Base-by-base conservation (phyloP, 768 basidiomycete species). In the Suillus variegatus region DNA sequence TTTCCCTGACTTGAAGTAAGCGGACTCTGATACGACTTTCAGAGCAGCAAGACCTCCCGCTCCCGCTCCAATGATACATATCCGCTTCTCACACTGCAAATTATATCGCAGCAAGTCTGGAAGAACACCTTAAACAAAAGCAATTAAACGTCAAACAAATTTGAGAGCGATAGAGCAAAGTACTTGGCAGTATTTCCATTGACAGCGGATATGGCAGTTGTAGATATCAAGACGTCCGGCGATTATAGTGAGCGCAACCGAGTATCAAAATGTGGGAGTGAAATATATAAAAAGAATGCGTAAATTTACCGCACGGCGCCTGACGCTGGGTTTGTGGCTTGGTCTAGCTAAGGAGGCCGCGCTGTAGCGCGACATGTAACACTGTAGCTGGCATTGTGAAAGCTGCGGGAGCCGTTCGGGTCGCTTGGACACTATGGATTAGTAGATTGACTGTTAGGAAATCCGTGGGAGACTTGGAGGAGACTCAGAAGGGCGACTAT, bases 1-100 rank as follows among this genome's bases (percentile, higher is more conserved):
- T n/a, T 78, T 67, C 0, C 87, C 86, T 25, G 76, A 70, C 73
- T 84, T 83, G 75, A 80, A 84, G 66, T 91, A 83, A 0, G 79
- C 79, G 2, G 86, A 81, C 54, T 93, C 87, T 10, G 84, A 76
- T 65, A 93, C 75, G 44, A 85, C 77, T 72, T 91, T 91, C 32
- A 94, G 82, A 6, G 86, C 82, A 28, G 86, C 89, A 0, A 95
- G 82, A 8, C 94, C 93, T 20, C 82, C 82, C n/a, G 92, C 82
- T 14, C 93, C 93, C 20, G 85, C 91, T 5, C 93, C 93, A 49
- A 94, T 84, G 56, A 94, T 80, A 64, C 89, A 87, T 64, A 93
- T 89, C 18, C 76, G 76, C 62, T 79, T 80, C 32, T 62, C 62
- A n/a, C 61, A 41, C 28, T 56, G 38, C 18, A 10, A 28, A 40